phyloP scores from a whole-genome alignment of 2,329 filamentous ascomycete genomes.

The Aspergillus proliferans region DNA sequence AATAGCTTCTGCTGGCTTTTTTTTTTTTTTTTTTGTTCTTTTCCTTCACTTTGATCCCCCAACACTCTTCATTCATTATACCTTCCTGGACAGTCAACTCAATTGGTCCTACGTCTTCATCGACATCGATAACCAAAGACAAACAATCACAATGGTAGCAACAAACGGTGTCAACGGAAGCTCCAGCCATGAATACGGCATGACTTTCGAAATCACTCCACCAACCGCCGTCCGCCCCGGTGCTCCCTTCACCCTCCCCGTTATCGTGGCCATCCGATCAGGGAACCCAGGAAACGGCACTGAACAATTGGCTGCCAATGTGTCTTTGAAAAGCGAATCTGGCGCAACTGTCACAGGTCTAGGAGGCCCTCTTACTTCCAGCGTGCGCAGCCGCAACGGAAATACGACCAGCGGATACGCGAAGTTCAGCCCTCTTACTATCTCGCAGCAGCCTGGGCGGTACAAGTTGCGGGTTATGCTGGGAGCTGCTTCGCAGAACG shows the following conservation, averaged over 20 bases:
- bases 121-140: background rate
- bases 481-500: conserved; percentile 20
- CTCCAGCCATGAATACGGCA: conserved; percentile 21
- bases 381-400: conserved; percentile 25
- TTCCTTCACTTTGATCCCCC: too few relatives aligned
- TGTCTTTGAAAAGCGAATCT: conserved; percentile 22
- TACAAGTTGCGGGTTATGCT: conserved; percentile 29
- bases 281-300: conserved; percentile 15
- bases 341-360: conserved; percentile 17
- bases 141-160: conserved; percentile 10
- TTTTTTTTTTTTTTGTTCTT: too few relatives aligned
- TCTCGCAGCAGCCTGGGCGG: conserved; percentile 26
- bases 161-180: conserved; percentile 5
- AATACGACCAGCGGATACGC: conserved; percentile 26
- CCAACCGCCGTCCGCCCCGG: conserved; percentile 21
- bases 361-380: conserved; percentile 24
- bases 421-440: conserved; percentile 20
- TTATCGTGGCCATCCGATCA: conserved; percentile 24
- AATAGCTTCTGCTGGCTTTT: too few relatives aligned
- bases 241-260: conserved; percentile 24
- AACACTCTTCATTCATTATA: too few relatives aligned
- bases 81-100: too few relatives aligned
- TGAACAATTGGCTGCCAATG: conserved; percentile 22
- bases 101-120: too few relatives aligned
- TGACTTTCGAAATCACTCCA: conserved; percentile 25